Percentiles rank a stretch among this genome's conserved stretches.
These are phyloP conservation scores for Stygiomarasmius scandens DNA, from an alignment of 1,284 basidiomycete genomes.

Conservation along the genomic window DNA sequence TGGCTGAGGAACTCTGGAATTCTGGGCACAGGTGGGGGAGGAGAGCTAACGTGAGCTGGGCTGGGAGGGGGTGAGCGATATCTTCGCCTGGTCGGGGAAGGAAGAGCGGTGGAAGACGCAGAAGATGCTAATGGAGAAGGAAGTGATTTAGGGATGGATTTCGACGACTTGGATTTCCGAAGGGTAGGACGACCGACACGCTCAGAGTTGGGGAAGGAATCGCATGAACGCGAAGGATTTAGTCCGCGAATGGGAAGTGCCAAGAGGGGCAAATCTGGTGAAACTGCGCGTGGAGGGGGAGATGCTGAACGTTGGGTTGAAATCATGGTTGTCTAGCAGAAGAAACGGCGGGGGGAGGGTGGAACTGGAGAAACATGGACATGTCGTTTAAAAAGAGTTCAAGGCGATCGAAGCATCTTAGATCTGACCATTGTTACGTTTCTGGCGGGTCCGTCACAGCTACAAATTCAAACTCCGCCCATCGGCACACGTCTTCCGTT, in stretches of 20 bases:
- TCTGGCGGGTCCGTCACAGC: no score
- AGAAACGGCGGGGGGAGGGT: constrained; percentile 11
- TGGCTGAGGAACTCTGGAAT: constrained; percentile 8
- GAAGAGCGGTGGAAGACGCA: neutral
- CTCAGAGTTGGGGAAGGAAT: neutral
- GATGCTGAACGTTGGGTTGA: constrained; percentile 46
- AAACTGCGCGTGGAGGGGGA: constrained; percentile 46
- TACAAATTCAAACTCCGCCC: no score
- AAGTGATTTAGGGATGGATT: constrained; percentile 5
- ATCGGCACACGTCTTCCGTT: no score
- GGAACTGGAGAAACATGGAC: constrained; percentile 30
- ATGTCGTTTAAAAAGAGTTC: no score
- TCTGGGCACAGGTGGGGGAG: constrained; percentile 14
- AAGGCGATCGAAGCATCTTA: no score
- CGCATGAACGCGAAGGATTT: constrained; percentile 31
- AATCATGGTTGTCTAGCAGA: no score
- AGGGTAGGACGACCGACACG: neutral
- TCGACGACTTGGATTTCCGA: neutral
- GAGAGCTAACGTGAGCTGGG: constrained; percentile 2
- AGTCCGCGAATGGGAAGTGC: constrained; percentile 33
- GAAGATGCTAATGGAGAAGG: constrained; percentile 3
- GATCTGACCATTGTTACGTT: no score
- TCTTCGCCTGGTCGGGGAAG: neutral
- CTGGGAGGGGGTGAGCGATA: constrained; percentile 14
- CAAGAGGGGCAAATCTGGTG: constrained; percentile 37